A percentile compares a stretch with the other conserved stretches of the same genome.
These are phyloP conservation scores for Amoebophrya sp. DNA, from an alignment of 169 alveolate genomes.

Conservation along the genomic window DNA sequence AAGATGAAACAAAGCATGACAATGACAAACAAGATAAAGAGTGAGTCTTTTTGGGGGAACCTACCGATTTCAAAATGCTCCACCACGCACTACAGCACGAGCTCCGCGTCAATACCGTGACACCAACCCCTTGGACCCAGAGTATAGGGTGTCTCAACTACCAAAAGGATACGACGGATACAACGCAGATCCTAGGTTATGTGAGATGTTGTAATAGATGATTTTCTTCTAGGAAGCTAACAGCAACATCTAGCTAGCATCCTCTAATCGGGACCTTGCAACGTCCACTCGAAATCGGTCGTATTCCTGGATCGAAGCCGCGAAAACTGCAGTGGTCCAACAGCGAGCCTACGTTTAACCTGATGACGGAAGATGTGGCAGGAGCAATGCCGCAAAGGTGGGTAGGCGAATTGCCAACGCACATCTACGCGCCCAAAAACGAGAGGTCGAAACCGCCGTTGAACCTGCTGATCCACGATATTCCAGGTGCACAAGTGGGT, in stretches of 20 bases:
- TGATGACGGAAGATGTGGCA: neutral
- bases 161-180: no score
- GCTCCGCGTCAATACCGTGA: neutral
- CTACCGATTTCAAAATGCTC: no score
- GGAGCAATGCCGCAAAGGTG: neutral
- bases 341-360: neutral
- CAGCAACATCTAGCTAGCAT: no score
- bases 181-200: no score
- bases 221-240: no score
- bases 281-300: neutral
- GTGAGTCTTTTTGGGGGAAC: no score
- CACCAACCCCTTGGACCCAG: neutral
- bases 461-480: neutral
- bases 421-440: neutral
- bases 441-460: neutral
- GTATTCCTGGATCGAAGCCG: neutral
- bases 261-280: no score
- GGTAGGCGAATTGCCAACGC: neutral
- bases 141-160: neutral
- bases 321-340: constrained; percentile 3
- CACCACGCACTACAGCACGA: no score
- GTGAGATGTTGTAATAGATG: no score
- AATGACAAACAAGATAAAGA: no score
- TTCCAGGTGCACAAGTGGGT: neutral
- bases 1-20: no score